Conservation (phyloP, 257 asterid genomes). For the Linaria vulgaris region DNA sequence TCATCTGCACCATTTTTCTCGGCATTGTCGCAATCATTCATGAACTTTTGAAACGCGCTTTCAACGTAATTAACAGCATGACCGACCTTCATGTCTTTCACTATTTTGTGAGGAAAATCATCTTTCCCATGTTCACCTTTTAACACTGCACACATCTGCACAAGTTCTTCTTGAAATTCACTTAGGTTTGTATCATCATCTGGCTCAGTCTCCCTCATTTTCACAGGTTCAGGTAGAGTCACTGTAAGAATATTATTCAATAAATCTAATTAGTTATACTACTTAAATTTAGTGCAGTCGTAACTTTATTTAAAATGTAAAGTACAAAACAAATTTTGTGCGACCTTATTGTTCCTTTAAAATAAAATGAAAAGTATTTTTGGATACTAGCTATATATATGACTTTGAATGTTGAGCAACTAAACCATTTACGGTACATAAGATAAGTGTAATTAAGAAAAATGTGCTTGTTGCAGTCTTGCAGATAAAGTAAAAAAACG, state of each 20-base stretch:
- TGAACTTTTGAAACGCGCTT: conserved; percentile 53
- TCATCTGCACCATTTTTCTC: conserved; percentile 53
- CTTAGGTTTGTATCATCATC: conserved; percentile 57
- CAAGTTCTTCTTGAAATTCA: conserved; percentile 68
- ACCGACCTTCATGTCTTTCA: conserved; percentile 55
- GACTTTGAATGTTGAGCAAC: no score
- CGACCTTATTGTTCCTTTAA: no score
- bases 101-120: conserved; percentile 41
- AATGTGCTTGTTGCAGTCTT: no score
- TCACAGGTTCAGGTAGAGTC: conserved; percentile 47
- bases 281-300: no score
- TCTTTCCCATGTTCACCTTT: conserved; percentile 54
- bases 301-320: no score
- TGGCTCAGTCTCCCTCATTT: conserved; percentile 46
- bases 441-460: no score
- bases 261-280: no score
- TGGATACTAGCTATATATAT: no score
- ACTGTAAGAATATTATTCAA: conserved; percentile 32
- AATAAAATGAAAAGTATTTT: no score
- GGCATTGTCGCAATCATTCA: conserved; percentile 51
- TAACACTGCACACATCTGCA: conserved; percentile 68
- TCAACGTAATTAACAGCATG: conserved; percentile 54
- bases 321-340: no score
- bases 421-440: no score
- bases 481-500: no score